A percentile compares a stretch with the other conserved stretches of the same genome.
These are phyloP conservation scores for Pyrenochaeta sp. DNA, from an alignment of 2,329 filamentous ascomycete species.

Conservation along the genomic window DNA sequence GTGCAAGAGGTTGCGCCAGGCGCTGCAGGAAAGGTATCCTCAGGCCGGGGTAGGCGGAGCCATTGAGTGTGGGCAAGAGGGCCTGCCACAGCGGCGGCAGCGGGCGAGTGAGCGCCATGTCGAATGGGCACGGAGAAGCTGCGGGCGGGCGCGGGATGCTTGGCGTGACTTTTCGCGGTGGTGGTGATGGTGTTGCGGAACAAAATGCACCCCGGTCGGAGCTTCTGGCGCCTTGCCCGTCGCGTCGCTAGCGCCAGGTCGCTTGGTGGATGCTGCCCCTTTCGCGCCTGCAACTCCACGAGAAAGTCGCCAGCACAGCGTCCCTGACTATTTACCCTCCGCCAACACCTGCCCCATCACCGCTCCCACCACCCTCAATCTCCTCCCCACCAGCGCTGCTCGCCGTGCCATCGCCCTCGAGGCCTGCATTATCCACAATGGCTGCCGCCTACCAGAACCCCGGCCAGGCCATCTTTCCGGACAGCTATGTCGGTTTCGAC, in stretches of 20 bases:
- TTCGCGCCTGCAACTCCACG: constrained; percentile 47
- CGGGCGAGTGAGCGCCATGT: constrained; percentile 51
- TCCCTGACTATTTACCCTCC: constrained; percentile 40
- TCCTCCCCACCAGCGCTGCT: constrained; percentile 15
- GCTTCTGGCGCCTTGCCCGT: constrained; percentile 35
- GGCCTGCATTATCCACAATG: constrained; percentile 56
- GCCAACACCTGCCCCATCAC: constrained; percentile 23
- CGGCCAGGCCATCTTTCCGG: constrained; percentile 73
- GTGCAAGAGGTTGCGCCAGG: constrained; percentile 59
- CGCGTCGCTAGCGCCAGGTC: constrained; percentile 41
- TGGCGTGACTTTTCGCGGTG: constrained; percentile 13
- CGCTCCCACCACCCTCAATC: constrained; percentile 20
- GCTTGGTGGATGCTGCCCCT: constrained; percentile 51
- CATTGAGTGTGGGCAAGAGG: constrained; percentile 62
- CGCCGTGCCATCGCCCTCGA: constrained; percentile 22
- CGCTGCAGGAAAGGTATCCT: constrained; percentile 53
- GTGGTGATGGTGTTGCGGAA: constrained; percentile 37
- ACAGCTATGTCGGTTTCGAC: constrained; percentile 99
- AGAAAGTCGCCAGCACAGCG: constrained; percentile 48
- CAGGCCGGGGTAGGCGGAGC: constrained; percentile 49
- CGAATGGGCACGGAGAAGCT: constrained; percentile 10
- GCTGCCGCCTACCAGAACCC: constrained; percentile 72
- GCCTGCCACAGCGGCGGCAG: constrained; percentile 54
- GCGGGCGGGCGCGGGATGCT: constrained; percentile 6
- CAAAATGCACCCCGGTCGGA: constrained; percentile 35